Base-by-base conservation (phyloP, 495 filamentous ascomycete genomes). In the Pseudomonodictys pantanalensis region DNA sequence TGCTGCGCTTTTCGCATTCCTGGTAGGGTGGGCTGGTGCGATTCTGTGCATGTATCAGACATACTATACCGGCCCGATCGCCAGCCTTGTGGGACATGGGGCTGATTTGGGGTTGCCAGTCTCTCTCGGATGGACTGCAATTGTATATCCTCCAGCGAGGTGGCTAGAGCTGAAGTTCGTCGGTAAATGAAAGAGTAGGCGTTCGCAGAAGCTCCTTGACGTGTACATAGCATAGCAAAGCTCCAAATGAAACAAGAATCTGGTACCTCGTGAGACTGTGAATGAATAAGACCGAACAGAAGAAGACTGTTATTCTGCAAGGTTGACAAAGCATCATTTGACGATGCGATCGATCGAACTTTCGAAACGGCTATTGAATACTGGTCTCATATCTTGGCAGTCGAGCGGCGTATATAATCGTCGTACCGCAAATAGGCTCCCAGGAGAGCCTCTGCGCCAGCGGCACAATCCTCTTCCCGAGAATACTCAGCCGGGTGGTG, bases 11-110 rank as follows among this genome's bases (percentile, higher is more conserved):
- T 69, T 76, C 6, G 79, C 84, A 0, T 90, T 88, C 62, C 63
- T 84, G n/a, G 64, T 88, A 29, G 86, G 86, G 0, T 90, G 86
- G 86, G 79, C 74, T 9, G 86, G 86, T 4, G 84, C 84, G 1
- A 73, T 90, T 7, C 66, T 90, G 52, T 85, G 83, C 53, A 89
- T 89, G 85, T 74, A 76, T 46, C 80, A 87, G 73, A 77, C 80
- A 22, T 89, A 83, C 79, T 89, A 85, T 69, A 80, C 81, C 42
- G 86, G 86, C 1, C 83, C 82, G 0, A 55, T 89, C 58, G 85
- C 85, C 5, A 72, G 69, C 24, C 47, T 76, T 55, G 75, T 83
- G 26, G 63, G 72, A 4, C 69, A 52, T 38, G 60, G 60, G 1
- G 45, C 53, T 7, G 60, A 63, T 57, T 22, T 61, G 42, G 58